phyloP scores from a whole-genome alignment of 2,329 filamentous ascomycete genomes.

The Diaporthe australafricana region DNA sequence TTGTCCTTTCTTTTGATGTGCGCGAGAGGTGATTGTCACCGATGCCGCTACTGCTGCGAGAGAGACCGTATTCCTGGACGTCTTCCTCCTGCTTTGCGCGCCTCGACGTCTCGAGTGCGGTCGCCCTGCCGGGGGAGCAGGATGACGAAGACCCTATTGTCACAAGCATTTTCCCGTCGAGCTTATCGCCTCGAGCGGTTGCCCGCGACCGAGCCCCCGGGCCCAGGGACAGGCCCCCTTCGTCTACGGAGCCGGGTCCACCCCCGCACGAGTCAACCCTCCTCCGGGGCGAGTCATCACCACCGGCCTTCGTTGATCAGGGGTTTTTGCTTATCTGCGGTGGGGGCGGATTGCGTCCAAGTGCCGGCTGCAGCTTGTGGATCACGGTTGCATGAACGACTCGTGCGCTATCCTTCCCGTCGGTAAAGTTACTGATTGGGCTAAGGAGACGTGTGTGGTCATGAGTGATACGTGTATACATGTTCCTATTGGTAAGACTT shows the following conservation, averaged over 20 bases:
- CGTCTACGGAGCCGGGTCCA: slow-evolving; percentile 10
- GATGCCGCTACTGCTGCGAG: not conserved
- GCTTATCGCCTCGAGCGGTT: not conserved
- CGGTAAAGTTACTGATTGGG: slow-evolving; percentile 8
- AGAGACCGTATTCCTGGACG: no score
- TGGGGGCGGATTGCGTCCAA: not conserved
- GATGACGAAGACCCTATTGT: no score
- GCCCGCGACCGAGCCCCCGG: not conserved
- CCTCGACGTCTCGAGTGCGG: no score
- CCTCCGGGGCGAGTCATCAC: not conserved
- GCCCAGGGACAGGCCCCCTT: slow-evolving; percentile 7
- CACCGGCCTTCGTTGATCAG: not conserved
- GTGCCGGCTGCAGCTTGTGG: not conserved
- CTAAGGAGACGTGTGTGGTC: not conserved
- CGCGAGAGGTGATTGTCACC: not conserved
- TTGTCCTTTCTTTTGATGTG: not conserved
- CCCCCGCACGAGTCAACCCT: slow-evolving; percentile 19
- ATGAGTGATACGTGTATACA: not conserved
- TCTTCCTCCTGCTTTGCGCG: no score
- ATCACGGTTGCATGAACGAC: not conserved
- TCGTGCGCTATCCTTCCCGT: slow-evolving; percentile 15
- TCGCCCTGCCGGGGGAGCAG: no score
- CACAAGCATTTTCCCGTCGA: no score
- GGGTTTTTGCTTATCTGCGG: slow-evolving; percentile 10
- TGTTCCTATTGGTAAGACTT: slow-evolving; percentile 15